Evolutionary conservation across 2,329 filamentous ascomycete genomes (phyloP).

Genomic region (Cladosporium cucumerinum): DNA sequence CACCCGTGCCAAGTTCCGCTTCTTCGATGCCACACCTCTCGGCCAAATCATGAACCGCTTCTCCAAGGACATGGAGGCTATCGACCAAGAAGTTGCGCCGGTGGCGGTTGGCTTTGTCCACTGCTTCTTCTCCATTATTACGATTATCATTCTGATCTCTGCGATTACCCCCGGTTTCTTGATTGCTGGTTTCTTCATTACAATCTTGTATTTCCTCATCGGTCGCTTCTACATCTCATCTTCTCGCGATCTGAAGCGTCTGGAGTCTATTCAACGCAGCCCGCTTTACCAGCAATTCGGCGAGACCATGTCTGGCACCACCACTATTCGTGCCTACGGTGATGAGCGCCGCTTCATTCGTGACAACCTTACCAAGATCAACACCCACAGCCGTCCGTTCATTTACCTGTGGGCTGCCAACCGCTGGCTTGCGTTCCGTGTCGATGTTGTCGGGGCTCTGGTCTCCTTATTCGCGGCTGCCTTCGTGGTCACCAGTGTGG

Average conservation of each 20-base stretch:
- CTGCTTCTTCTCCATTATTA: slow-evolving; percentile 66
- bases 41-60: slow-evolving; percentile 98
- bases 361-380: slow-evolving; percentile 84
- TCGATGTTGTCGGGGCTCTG: slow-evolving; percentile 83
- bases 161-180: slow-evolving; percentile 87
- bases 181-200: slow-evolving; percentile 82
- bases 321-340: slow-evolving; percentile 93
- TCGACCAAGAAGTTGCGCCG: slow-evolving; percentile 94
- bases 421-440: slow-evolving; percentile 90
- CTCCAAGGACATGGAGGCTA: slow-evolving; percentile 91
- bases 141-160: slow-evolving; percentile 84
- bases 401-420: slow-evolving; percentile 97
- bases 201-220: slow-evolving; percentile 74
- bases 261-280: slow-evolving; percentile 91
- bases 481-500: slow-evolving; percentile 82
- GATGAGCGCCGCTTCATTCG: slow-evolving; percentile 90
- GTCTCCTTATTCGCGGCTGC: slow-evolving; percentile 91
- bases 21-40: slow-evolving; percentile 93
- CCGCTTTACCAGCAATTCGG: slow-evolving; percentile 97
- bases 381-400: slow-evolving; percentile 87
- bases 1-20: slow-evolving; percentile 88
- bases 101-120: slow-evolving; percentile 75
- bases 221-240: slow-evolving; percentile 85
- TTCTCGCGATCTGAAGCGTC: slow-evolving; percentile 89
- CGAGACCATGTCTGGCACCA: slow-evolving; percentile 90